Percentiles rank a stretch among this genome's conserved stretches.
Conservation (phyloP, 345 rosid species). For the Salix viminalis region DNA sequence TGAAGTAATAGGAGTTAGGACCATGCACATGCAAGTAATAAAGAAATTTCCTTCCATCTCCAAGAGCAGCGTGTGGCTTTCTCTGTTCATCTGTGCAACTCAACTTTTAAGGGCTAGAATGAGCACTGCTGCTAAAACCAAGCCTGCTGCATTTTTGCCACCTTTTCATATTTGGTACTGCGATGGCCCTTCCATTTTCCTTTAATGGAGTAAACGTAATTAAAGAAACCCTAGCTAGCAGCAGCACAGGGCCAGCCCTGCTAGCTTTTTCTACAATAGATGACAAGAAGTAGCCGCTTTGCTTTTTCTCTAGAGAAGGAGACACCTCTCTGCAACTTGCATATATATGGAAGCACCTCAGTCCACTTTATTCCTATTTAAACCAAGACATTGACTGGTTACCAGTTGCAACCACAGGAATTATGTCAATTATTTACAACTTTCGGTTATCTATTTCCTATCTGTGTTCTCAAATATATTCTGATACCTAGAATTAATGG, state of each 20-base stretch:
- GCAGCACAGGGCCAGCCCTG: too few species aligned
- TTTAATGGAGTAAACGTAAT: constrained; percentile 3
- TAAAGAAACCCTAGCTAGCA: neutral
- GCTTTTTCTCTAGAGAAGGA: too few species aligned
- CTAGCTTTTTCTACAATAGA: too few species aligned
- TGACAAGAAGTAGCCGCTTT: too few species aligned
- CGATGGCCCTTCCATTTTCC: neutral
- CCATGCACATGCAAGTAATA: too few species aligned
- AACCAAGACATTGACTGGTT: neutral
- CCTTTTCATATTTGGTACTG: neutral
- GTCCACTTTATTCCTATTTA: too few species aligned
- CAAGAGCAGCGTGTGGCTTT: too few species aligned
- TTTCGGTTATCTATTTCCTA: constrained; percentile 28
- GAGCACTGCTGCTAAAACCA: neutral
- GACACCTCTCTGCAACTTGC: too few species aligned
- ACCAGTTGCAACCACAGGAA: constrained; percentile 11
- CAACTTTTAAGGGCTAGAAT: neutral
- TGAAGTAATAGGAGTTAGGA: too few species aligned
- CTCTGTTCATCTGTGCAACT: too few species aligned
- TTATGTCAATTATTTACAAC: constrained; percentile 19
- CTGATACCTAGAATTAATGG: constrained; percentile 5
- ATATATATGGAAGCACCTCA: too few species aligned
- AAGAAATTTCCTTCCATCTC: too few species aligned
- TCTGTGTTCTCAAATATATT: constrained; percentile 10
- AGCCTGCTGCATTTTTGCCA: neutral